Evolutionary conservation across 2,329 filamentous ascomycete genomes (phyloP).

Genomic region (Domatiomyces catenatus): DNA sequence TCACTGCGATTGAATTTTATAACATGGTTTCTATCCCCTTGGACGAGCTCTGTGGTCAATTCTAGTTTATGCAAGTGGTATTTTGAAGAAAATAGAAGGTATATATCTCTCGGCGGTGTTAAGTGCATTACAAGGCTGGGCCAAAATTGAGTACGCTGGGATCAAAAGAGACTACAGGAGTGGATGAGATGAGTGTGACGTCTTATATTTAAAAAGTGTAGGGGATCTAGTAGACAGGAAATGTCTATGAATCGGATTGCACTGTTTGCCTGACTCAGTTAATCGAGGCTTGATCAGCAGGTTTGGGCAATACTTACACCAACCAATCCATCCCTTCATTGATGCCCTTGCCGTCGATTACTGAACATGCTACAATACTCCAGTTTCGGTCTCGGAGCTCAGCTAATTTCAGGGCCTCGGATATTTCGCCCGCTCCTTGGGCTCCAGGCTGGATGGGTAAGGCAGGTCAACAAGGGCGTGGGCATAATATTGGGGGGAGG

Average conservation of each 20-base stretch:
- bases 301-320: conserved; percentile 9
- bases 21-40: conserved; percentile 2
- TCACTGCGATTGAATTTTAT: conserved; percentile 3
- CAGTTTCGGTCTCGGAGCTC: conserved; percentile 93
- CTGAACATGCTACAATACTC: conserved; percentile 96
- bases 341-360: conserved; percentile 86
- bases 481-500: not conserved
- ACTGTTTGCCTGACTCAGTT: conserved; percentile 11
- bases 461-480: not conserved
- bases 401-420: conserved; percentile 75
- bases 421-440: conserved; percentile 92
- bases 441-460: conserved; percentile 59
- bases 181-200: too few species aligned
- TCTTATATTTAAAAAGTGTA: not conserved
- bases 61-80: not conserved
- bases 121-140: too few species aligned
- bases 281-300: not conserved
- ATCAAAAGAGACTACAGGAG: too few species aligned
- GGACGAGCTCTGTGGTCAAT: conserved; percentile 1
- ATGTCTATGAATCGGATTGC: conserved; percentile 12
- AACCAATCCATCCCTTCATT: conserved; percentile 99
- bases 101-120: too few species aligned
- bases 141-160: too few species aligned
- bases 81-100: too few species aligned
- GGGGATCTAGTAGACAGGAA: not conserved